Evolutionary conservation across 352 stramenopile genomes (phyloP), one percentile per base, ranked within the genome.

Genomic region (Globisporangium perplexum): DNA sequence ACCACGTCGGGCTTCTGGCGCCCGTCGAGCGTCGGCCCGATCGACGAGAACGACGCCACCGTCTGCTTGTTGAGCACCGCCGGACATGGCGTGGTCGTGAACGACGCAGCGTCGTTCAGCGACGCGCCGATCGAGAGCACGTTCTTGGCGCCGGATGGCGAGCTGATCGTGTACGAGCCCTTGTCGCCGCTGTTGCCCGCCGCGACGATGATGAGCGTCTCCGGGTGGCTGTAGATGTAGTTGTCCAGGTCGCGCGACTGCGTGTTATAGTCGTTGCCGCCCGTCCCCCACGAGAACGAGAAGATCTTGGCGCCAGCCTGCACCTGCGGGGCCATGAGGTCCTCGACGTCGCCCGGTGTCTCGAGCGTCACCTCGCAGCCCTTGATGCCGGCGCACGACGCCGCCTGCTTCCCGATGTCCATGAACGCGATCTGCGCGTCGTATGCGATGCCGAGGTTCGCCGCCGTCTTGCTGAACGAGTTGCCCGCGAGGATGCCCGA

Each of bases 1-100:
- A 96, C 75, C 12, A 96, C 63, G 38, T 97, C 89, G 18, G 89
- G 89, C 62, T 97, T 97, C 45, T 95, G 62, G 22, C 88, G 72
- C 5, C 77, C 77, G 60, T 97, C 86, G 3, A 72, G 72, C 4
- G 88, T 96, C 2, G 87, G 87, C 0, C 88, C 89, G 10, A 68
- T 67, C 23, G 80, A 93, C 22, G 80, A 95, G 60, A 96, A 96
- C 8, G 72, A 87, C 15, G 86, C 85, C 1, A 96, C 70, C 1
- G 85, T 84, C 43, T 66, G 62, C 23, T 88, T 68, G 49, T 93
- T 93, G 36, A 89, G 83, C 18, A 90, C 68, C 15, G 65, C 58
- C 2, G 71, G 55, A 17, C 83, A 93, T 22, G 62, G 59, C 11
- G 66, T 74, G 5, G 69, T 47, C 10, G 54, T 53, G 52, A 87